A percentile compares a stretch with the other conserved stretches of the same genome.
Conservation (phyloP, 1,284 basidiomycete genomes). For the Pseudozyma thailandica region DNA sequence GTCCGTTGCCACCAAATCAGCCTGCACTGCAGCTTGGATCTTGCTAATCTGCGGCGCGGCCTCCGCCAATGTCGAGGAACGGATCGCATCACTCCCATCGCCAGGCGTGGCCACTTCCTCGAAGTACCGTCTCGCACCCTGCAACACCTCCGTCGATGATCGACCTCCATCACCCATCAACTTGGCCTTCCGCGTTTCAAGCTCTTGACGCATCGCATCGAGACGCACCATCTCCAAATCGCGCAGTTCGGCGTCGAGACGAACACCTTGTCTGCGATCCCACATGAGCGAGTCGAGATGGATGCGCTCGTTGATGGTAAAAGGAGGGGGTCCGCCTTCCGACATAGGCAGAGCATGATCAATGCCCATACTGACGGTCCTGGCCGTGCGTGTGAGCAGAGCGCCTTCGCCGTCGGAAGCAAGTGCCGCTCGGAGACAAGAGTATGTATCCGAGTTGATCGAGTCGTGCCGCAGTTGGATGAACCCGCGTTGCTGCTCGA, state of each 20-base stretch:
- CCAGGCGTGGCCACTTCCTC: slow-evolving; percentile 18
- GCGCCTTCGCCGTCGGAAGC: slow-evolving; percentile 44
- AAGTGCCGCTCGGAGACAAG: slow-evolving; percentile 39
- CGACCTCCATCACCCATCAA: slow-evolving; percentile 23
- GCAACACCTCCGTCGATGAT: slow-evolving; percentile 17
- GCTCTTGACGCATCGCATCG: slow-evolving; percentile 19
- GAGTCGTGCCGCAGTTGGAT: slow-evolving; percentile 42
- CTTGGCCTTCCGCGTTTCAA: slow-evolving; percentile 34
- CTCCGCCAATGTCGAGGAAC: slow-evolving; percentile 23
- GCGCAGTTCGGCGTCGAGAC: slow-evolving; percentile 35
- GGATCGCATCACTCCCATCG: slow-evolving; percentile 17
- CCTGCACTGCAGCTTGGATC: slow-evolving; percentile 22
- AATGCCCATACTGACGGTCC: slow-evolving; percentile 32
- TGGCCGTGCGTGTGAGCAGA: slow-evolving; percentile 32
- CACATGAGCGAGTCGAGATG: slow-evolving; percentile 51
- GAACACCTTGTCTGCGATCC: slow-evolving; percentile 36
- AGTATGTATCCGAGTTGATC: slow-evolving; percentile 40
- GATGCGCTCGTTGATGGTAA: slow-evolving; percentile 37
- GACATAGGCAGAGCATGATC: slow-evolving; percentile 20
- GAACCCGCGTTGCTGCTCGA: slow-evolving; percentile 21
- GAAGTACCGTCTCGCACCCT: slow-evolving; percentile 38
- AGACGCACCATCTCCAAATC: slow-evolving; percentile 28
- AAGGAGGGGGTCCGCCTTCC: slow-evolving; percentile 14
- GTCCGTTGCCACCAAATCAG: slow-evolving; percentile 29
- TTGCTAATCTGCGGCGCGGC: slow-evolving; percentile 31